These are phyloP conservation scores for Vaccinium macrocarpon DNA, from an alignment of 148 eudicot genomes.

Conservation along the genomic window DNA sequence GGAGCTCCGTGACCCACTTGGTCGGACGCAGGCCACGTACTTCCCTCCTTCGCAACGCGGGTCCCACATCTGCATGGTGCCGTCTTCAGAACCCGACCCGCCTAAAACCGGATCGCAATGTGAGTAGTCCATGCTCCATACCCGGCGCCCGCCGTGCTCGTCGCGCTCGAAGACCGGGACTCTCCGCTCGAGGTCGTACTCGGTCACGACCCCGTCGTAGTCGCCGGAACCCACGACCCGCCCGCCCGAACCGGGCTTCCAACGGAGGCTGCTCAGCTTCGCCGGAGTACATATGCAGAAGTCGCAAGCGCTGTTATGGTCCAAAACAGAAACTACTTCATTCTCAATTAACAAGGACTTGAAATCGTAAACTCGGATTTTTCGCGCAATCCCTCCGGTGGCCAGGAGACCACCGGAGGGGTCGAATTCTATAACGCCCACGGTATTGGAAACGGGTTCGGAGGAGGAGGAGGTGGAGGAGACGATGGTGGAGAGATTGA, in stretches of 20 bases:
- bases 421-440: constrained; percentile 44
- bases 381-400: constrained; percentile 50
- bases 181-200: constrained; percentile 42
- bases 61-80: constrained; percentile 58
- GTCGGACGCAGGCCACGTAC: constrained; percentile 26
- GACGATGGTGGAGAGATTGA: constrained; percentile 33
- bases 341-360: constrained; percentile 1
- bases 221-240: constrained; percentile 45
- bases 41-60: constrained; percentile 37
- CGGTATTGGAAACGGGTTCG: constrained; percentile 28
- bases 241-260: constrained; percentile 42
- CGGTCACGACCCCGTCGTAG: constrained; percentile 56
- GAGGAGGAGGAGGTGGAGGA: constrained; percentile 20
- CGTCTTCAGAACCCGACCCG: constrained; percentile 56
- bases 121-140: constrained; percentile 51
- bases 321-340: background rate
- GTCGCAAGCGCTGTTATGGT: constrained; percentile 32
- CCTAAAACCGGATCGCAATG: constrained; percentile 35
- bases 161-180: constrained; percentile 50
- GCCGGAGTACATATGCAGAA: constrained; percentile 47
- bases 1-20: constrained; percentile 26
- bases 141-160: constrained; percentile 49
- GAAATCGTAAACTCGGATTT: constrained; percentile 31
- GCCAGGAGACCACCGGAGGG: constrained; percentile 28
- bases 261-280: constrained; percentile 46